Base-by-base conservation (phyloP, 2,329 filamentous ascomycete species). In the Xylariaceae sp. region DNA sequence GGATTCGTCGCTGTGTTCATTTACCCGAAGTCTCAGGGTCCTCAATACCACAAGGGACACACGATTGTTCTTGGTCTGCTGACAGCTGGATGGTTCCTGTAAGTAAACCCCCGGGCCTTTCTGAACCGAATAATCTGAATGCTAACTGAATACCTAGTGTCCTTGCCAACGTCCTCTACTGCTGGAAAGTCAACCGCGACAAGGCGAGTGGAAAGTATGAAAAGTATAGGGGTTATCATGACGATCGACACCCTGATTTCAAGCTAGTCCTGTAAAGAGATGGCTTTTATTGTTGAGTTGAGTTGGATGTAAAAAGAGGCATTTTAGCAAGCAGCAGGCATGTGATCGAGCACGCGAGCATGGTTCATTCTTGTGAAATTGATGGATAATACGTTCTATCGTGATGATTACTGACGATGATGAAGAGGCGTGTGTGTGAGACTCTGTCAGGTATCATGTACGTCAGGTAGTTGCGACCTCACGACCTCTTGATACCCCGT, bases 1-100 rank as follows among this genome's bases (percentile, higher is more conserved):
- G 86, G 86, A 0, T 87, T 88, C 64, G 84, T 88, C 2, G 82
- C 85, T 0, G 79, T 80, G 0, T 88, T 88, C 67, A 80, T 84
- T 3, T 88, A 88, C 63, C 83, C 83, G 2, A 77, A 77, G 53
- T 70, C 66, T 0, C 76, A 88, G 55, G 79, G 76, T 0, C 84
- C 85, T 0, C 74, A 79, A 55, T 88, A 83, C 60, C 80, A 83
- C 62, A 76, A 78, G 50, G 85, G 85, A 1, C 86, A 88, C 68
- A 84, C 80, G 0, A 78, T 87, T 9, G 77, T 88, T 34, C 67
- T 88, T 30, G 78, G 83, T 0, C 66, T 88, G 18, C 67, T 89
- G 49, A 82, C 83, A 45, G 82, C 78, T 66, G 81, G 83, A 2
- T 88, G 86, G 86, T 78, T 86, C 51, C 74, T 85, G 84, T 87